Evolutionary conservation across 2,329 filamentous ascomycete species (phyloP).

Genomic region (Talaromyces sp.): DNA sequence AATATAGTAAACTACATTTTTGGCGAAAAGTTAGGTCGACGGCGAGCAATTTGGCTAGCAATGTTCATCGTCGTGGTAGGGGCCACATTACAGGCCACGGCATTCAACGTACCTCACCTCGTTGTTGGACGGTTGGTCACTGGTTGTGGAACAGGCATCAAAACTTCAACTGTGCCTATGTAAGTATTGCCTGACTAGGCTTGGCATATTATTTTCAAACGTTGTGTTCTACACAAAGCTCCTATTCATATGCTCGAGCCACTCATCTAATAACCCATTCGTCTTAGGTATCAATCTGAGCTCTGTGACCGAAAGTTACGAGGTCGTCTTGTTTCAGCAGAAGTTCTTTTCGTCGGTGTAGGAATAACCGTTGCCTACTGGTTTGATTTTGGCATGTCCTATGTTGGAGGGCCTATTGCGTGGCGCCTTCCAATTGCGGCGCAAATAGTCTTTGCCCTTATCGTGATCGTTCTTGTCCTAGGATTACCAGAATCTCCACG

Average conservation of each 20-base stretch:
- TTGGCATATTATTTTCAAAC: too few species aligned
- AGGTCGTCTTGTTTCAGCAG: not conserved
- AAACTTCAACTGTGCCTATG: not conserved
- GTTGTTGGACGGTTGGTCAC: constrained; percentile 43
- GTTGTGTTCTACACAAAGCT: too few species aligned
- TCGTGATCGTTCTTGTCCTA: constrained; percentile 14
- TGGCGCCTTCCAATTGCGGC: constrained; percentile 47
- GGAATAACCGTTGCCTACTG: not conserved
- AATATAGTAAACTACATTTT: not conserved
- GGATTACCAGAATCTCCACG: constrained; percentile 7
- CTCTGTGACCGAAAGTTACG: not conserved
- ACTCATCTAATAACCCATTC: too few species aligned
- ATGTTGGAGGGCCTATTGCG: constrained; percentile 33
- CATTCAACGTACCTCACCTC: constrained; percentile 19
- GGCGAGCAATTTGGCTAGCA: not conserved
- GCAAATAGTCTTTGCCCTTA: constrained; percentile 23
- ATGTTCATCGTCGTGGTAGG: constrained; percentile 8
- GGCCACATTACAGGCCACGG: constrained; percentile 22
- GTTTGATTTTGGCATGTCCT: constrained; percentile 32
- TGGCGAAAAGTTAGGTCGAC: not conserved
- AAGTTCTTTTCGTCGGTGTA: not conserved
- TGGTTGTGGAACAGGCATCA: constrained; percentile 43
- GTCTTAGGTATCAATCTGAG: not conserved
- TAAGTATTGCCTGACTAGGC: not conserved
- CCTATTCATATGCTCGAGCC: too few species aligned